Percentiles rank a stretch among this genome's conserved stretches.
Evolutionary conservation across 164 flowering plant genomes (phyloP).

Genomic region (Kalanchoe fedtschenkoi): DNA sequence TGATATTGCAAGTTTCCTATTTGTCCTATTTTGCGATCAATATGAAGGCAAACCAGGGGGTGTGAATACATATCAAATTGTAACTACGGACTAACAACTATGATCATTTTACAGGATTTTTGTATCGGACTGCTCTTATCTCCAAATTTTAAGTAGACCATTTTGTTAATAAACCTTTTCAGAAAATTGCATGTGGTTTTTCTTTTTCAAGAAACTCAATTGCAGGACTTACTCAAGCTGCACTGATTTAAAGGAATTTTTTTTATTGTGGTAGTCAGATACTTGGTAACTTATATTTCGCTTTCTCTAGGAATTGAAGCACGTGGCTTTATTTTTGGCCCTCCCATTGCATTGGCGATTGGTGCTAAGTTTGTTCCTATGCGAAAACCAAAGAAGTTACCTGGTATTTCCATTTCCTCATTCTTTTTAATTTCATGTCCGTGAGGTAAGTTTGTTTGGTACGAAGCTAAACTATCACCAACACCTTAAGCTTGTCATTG

Average conservation of each 20-base stretch:
- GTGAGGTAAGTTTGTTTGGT: neutral
- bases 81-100: no score
- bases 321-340: slow-evolving; percentile 90
- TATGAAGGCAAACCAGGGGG: no score
- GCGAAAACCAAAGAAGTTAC: slow-evolving; percentile 87
- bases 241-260: neutral
- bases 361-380: slow-evolving; percentile 97
- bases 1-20: no score
- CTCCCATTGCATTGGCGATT: slow-evolving; percentile 89
- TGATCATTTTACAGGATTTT: no score
- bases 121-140: no score
- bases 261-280: neutral
- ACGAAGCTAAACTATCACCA: neutral
- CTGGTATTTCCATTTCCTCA: slow-evolving; percentile 37
- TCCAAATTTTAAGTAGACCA: neutral
- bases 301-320: slow-evolving; percentile 71
- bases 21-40: no score
- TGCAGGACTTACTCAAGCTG: no score
- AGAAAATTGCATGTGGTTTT: neutral
- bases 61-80: no score
- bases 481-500: neutral
- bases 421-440: neutral
- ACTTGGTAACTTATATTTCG: slow-evolving; percentile 6
- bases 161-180: neutral
- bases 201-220: no score